Evolutionary conservation across 2,329 filamentous ascomycete species (phyloP).

Genomic region (Cordyceps cicadae): DNA sequence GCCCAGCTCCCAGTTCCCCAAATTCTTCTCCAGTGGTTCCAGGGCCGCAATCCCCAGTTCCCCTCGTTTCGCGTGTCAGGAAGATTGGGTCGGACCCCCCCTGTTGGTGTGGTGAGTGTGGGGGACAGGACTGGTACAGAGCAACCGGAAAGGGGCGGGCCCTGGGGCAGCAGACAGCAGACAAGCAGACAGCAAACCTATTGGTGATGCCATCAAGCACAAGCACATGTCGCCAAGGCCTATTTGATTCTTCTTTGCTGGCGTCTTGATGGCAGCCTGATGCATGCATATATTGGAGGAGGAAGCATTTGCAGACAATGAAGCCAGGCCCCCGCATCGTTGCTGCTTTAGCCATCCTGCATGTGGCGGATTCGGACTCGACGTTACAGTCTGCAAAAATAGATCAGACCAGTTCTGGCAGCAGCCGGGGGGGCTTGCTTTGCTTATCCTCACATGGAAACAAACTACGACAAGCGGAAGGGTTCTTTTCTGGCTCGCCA

Average conservation of each 20-base stretch:
- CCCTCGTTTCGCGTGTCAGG: background rate
- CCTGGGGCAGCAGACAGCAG: too few species aligned
- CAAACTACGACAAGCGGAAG: background rate
- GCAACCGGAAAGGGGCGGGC: background rate
- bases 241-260: background rate
- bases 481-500: background rate
- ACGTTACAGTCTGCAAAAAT: constrained; percentile 7
- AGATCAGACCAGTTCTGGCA: constrained; percentile 1
- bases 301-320: background rate
- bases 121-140: background rate
- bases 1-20: constrained; percentile 2
- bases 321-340: background rate
- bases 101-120: constrained; percentile 2
- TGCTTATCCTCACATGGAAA: background rate
- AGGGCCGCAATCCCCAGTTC: background rate
- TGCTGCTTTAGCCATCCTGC: background rate
- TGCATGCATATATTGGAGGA: background rate
- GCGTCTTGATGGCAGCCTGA: background rate
- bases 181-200: background rate
- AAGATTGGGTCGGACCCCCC: background rate
- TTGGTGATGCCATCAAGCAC: background rate
- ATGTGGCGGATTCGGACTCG: background rate
- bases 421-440: background rate
- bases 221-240: constrained; percentile 2
- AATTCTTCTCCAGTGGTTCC: constrained; percentile 7